phyloP scores from a whole-genome alignment of 768 basidiomycete genomes.

The Rhizopogon vinicolor region DNA sequence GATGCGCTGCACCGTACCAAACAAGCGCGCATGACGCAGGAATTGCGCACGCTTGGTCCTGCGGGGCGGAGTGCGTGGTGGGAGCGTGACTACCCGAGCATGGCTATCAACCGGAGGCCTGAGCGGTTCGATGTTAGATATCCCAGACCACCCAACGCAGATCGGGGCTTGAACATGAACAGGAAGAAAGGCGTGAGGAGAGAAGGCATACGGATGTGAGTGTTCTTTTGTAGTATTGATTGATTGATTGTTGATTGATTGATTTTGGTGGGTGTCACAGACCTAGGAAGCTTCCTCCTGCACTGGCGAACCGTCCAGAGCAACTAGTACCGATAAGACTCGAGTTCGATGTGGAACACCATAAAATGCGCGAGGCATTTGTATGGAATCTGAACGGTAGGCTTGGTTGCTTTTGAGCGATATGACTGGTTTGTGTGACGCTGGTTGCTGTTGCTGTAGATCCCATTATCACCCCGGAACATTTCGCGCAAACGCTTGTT shows the following conservation, averaged over 20 bases:
- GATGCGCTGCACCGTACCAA: slow-evolving; percentile 44
- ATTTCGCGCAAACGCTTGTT: slow-evolving; percentile 85
- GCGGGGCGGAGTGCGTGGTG: slow-evolving; percentile 52
- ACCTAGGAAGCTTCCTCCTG: slow-evolving; percentile 53
- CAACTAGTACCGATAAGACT: slow-evolving; percentile 91
- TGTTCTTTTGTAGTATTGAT: slow-evolving; percentile 16
- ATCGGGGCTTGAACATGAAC: slow-evolving; percentile 16
- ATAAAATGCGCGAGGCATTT: slow-evolving; percentile 93
- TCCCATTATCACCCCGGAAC: slow-evolving; percentile 82
- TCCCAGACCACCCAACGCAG: slow-evolving; percentile 40
- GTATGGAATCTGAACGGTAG: slow-evolving; percentile 96
- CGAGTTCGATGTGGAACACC: slow-evolving; percentile 93
- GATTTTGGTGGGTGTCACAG: slow-evolving; percentile 28
- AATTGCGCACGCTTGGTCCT: slow-evolving; percentile 39
- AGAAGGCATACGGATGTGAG: slow-evolving; percentile 76
- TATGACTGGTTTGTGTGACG: neutral
- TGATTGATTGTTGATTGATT: neutral
- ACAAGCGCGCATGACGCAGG: slow-evolving; percentile 48
- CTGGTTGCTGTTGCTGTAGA: slow-evolving; percentile 41
- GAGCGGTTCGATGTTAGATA: slow-evolving; percentile 51
- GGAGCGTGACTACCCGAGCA: slow-evolving; percentile 47
- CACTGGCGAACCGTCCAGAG: slow-evolving; percentile 64
- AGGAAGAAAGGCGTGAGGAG: slow-evolving; percentile 51
- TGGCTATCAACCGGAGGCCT: slow-evolving; percentile 23
- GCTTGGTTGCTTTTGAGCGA: slow-evolving; percentile 15